Percentiles rank a stretch among this genome's conserved stretches.
Conservation (phyloP, 768 basidiomycete genomes). For the Collybia nuda region DNA sequence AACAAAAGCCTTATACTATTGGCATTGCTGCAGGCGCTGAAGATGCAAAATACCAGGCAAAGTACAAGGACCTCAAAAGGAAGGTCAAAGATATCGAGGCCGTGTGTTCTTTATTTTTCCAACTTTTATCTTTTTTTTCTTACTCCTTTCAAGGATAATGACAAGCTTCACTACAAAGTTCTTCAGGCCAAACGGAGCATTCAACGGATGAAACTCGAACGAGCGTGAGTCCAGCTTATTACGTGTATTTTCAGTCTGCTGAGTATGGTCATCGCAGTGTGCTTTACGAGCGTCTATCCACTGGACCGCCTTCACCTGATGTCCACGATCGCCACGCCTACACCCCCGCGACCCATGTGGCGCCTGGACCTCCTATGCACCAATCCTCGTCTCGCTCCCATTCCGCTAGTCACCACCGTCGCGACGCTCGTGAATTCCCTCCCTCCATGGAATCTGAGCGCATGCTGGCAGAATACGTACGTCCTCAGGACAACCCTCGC, state of each 20-base stretch:
- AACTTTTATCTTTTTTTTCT: constrained; percentile 11
- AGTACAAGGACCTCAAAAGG: constrained; percentile 86
- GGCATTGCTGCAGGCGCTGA: constrained; percentile 80
- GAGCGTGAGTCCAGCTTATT: constrained; percentile 64
- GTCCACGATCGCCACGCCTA: constrained; percentile 37
- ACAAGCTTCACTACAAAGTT: constrained; percentile 82
- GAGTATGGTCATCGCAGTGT: constrained; percentile 38
- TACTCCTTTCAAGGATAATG: constrained; percentile 67
- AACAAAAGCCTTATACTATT: constrained; percentile 48
- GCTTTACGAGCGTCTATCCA: constrained; percentile 75
- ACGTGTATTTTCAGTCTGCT: constrained; percentile 15
- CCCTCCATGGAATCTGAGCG: constrained; percentile 46
- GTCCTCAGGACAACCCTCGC: constrained; percentile 47
- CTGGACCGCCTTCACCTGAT: constrained; percentile 57
- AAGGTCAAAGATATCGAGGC: constrained; percentile 87
- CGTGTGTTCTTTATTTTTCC: constrained; percentile 41
- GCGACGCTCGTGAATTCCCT: constrained; percentile 38
- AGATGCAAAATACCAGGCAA: constrained; percentile 83
- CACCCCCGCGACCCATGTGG: constrained; percentile 28
- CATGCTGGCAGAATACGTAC: constrained; percentile 47
- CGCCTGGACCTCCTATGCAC: constrained; percentile 34
- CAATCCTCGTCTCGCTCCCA: constrained; percentile 32
- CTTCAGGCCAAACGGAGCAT: constrained; percentile 79
- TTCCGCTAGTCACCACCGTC: constrained; percentile 30
- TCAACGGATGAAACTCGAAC: constrained; percentile 83